Evolutionary conservation across 2,329 filamentous ascomycete species (phyloP), one percentile per base, ranked within the genome.

Genomic region (Talaromyces sp.): DNA sequence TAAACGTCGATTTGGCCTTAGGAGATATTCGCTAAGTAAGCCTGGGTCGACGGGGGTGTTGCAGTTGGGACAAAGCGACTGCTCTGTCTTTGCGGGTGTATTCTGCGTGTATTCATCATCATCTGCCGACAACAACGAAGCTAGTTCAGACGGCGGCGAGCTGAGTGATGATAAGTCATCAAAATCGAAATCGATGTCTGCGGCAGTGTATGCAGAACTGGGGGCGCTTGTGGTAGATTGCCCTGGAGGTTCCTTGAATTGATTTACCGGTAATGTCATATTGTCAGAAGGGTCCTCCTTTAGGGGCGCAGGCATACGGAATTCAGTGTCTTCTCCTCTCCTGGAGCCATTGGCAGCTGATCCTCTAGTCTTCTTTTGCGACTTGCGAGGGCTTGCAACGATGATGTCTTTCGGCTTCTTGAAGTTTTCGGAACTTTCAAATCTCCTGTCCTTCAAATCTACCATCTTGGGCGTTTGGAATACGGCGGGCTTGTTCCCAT

Each of bases 41-140:
- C 78, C 77, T 10, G 79, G 76, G 61, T 87, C 82, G 6, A 93
- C 87, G 2, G 79, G 71, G 50, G 84, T 79, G 14, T 85, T 82
- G 73, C 91, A 94, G 79, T 91, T 85, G 1, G 90, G 88, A 72
- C 91, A 94, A 24, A 79, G 70, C 11, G 82, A 71, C n/a, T 61
- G 33, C 19, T 19, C 48, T 45, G 35, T 43, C 14, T 64, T 60
- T 16, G 65, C 19, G 35, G 67, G 14, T 11, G 14, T 43, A 4
- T 16, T 22, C 27, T 22, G n/a, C 14, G 16, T 31, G 24, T 24
- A n/a, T 3, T 62, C 35, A 1, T 57, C 37, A 16, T 39, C 63
- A 60, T 52, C 41, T n/a, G 47, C 31, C 11, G 35, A 45, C 39
- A 41, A 37, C 22, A 60, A 48, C 8, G 54, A 31, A 11, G 39